Evolutionary conservation across 2,329 filamentous ascomycete genomes (phyloP), one percentile per base, ranked within the genome.

Genomic region (Fusarium kyushuense): DNA sequence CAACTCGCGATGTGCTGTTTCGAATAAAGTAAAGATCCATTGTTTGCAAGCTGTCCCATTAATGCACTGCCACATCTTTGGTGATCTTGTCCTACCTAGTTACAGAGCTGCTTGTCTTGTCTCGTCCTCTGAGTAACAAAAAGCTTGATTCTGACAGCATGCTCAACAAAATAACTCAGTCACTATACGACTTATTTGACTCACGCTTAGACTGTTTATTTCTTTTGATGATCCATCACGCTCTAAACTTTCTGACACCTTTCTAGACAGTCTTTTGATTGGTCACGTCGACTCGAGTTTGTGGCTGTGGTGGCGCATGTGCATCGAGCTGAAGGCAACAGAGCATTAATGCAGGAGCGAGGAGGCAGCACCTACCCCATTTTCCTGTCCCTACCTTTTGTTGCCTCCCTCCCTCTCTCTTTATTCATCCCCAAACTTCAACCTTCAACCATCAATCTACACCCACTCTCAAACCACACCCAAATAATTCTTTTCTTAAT

Each of bases 291-390:
- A 9, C 38, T 41, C 6, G 4, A 23, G 23, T 41, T 6, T 23
- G 38, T 41, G 40, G 23, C 40, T 42, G 40, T 42, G 38, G 21
- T 27, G 40, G 23, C 23, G 25, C 42, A n/a, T 19, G 27, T 29
- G 63, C 64, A 55, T 53, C 63, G 53, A 63, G 52, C 58, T 45
- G 58, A 47, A 69, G 58, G 57, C 51, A 58, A 55, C 36, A 61
- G 58, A 67, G 70, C 21, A 16, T 42, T 25, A 43, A 63, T 65
- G 63, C 61, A 48, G 61, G 61, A 63, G 55, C 61, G 58, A 48
- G 61, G 61, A 63, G 55, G 63, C 65, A 64, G 56, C 64, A 64
- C 67, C 71, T 70, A 70, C 72, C 71, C 72, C 69, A 54, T 72
- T 75, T 75, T 75, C 43, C 68, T 69, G 49, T 55, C 40, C 59